Conservation (phyloP, 257 asterid genomes). For the Solanum clarkiae region DNA sequence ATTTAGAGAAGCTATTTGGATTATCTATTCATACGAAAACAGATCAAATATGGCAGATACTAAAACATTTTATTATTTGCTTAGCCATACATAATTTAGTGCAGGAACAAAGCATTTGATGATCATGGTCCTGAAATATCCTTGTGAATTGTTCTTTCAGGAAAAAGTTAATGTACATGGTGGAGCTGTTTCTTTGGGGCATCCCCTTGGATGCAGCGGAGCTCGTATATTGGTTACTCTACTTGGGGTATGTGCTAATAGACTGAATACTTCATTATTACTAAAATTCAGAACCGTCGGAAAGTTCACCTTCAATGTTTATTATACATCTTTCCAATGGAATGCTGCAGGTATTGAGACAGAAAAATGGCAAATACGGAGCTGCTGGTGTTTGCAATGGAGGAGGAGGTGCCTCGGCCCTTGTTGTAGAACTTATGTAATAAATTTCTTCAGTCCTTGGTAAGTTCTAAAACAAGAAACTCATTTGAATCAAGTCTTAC, state of each 20-base stretch:
- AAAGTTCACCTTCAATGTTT: background rate
- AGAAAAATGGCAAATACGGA: constrained; percentile 73
- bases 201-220: constrained; percentile 99
- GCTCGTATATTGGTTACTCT: constrained; percentile 95
- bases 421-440: constrained; percentile 69
- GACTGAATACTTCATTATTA: background rate
- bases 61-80: background rate
- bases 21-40: background rate
- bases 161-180: constrained; percentile 85
- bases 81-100: background rate
- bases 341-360: constrained; percentile 56
- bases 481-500: background rate
- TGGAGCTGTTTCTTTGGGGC: constrained; percentile 98
- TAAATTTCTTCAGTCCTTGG: background rate
- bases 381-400: constrained; percentile 95
- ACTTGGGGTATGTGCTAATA: constrained; percentile 59
- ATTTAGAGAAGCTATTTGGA: background rate
- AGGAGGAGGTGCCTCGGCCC: constrained; percentile 98
- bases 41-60: background rate
- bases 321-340: background rate
- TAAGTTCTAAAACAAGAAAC: background rate
- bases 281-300: background rate
- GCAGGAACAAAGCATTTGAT: background rate
- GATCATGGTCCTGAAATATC: background rate
- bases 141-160: constrained; percentile 28